These are phyloP conservation scores for Apodospora peruviana DNA, from an alignment of 495 filamentous ascomycete genomes.

Conservation along the genomic window DNA sequence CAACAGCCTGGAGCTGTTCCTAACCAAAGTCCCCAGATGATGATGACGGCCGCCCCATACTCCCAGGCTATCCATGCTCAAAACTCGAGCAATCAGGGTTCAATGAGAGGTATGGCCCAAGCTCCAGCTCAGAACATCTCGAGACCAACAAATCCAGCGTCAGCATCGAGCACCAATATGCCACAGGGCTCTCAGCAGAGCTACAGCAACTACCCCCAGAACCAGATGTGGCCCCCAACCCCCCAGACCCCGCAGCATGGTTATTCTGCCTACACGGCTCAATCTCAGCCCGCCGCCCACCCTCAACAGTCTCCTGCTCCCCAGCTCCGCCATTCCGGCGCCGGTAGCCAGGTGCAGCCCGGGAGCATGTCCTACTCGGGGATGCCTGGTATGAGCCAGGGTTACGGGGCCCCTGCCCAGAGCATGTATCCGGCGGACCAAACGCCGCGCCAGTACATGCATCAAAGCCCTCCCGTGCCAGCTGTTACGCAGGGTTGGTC, in stretches of 20 bases:
- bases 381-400: conserved; percentile 55
- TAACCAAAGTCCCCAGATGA: conserved; percentile 51
- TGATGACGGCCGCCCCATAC: conserved; percentile 49
- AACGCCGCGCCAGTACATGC: conserved; percentile 58
- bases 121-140: conserved; percentile 42
- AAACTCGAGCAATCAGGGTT: conserved; percentile 41
- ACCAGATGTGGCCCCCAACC: conserved; percentile 45
- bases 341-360: conserved; percentile 55
- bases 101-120: conserved; percentile 48
- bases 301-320: conserved; percentile 54
- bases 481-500: conserved; percentile 41
- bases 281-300: conserved; percentile 53
- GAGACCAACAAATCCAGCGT: conserved; percentile 30
- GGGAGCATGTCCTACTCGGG: conserved; percentile 51
- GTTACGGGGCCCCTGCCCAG: conserved; percentile 44
- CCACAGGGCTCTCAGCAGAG: conserved; percentile 37
- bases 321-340: conserved; percentile 57
- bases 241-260: conserved; percentile 42
- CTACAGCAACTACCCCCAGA: conserved; percentile 46
- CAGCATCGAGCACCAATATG: conserved; percentile 29
- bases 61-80: conserved; percentile 48
- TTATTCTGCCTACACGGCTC: conserved; percentile 41
- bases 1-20: conserved; percentile 37
- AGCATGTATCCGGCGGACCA: conserved; percentile 54
- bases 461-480: conserved; percentile 35